Base-by-base conservation (phyloP, 306 rosid species). In the Dicorynia guianensis region DNA sequence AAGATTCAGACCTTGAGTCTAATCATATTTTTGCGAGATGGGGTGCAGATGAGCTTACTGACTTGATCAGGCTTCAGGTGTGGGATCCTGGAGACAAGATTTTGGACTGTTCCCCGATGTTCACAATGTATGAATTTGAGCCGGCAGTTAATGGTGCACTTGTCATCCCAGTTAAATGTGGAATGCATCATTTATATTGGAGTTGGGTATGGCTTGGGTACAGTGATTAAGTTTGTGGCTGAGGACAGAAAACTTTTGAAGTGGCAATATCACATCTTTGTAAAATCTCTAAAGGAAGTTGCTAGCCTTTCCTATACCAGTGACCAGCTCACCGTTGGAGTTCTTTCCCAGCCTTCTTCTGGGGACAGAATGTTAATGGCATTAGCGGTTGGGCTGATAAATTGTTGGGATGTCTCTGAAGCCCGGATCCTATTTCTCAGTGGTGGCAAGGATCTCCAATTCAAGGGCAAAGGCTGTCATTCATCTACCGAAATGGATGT, bases 41-140 rank as follows among this genome's bases (percentile, higher is more conserved):
- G 79, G 98, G 99, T 79, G 98, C 98, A 0, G 98, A 92, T 72
- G 99, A 95, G 87, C 97, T 95, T 69, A 95, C 92, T 65, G 99
- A 95, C 84, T 78, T 95, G 85, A 89, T 90, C 76, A 95, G 92
- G 99, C 86, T 97, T 77, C 89, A 97, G 78, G 99, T 95, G 71
- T 91, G 89, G 49, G 93, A 92, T 75, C 97, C 96, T 56, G 96
- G 97, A 17, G 97, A 92, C 77, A 95, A 92, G 88, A 92, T 95
- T 76, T 85, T 95, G 35, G 97, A 95, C 82, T 95, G 99, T 67
- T 97, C 99, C 60, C n/a, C n/a, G n/a, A n/a, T n/a, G n/a, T n/a
- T n/a, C n/a, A n/a, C n/a, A n/a, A n/a, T n/a, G n/a, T n/a, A n/a
- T n/a, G n/a, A n/a, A n/a, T n/a, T n/a, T n/a, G n/a, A n/a, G n/a